Evolutionary conservation across 2,329 filamentous ascomycete species (phyloP).

Genomic region (Cladosporium phlei): DNA sequence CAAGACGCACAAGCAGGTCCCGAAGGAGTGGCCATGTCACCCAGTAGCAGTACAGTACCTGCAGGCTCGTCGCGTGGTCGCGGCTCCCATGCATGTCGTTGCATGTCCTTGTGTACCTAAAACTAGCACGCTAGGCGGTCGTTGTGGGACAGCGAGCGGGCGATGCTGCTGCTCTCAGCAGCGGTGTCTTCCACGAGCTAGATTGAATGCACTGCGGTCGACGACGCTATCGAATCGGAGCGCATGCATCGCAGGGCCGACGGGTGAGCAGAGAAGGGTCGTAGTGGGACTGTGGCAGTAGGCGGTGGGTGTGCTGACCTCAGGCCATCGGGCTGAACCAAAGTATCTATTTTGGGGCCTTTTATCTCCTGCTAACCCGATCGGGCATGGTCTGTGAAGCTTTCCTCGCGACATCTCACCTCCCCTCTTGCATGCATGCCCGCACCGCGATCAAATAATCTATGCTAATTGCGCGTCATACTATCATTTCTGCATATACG

Average conservation of each 20-base stretch:
- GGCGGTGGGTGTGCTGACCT: conserved; percentile 10
- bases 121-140: conserved; percentile 8
- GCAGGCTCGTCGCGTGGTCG: conserved; percentile 10
- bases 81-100: conserved; percentile 4
- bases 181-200: conserved; percentile 1
- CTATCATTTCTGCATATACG: background rate
- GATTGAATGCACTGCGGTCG: background rate
- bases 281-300: conserved; percentile 3
- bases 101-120: conserved; percentile 3
- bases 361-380: background rate
- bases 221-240: conserved; percentile 9
- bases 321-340: conserved; percentile 8
- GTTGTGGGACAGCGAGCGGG: background rate
- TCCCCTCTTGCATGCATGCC: background rate
- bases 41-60: conserved; percentile 7
- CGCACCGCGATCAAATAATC: conserved; percentile 2
- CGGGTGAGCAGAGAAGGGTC: conserved; percentile 2
- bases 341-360: conserved; percentile 10
- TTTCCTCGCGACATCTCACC: conserved; percentile 7
- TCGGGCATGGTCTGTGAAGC: background rate
- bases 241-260: background rate
- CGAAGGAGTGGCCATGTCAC: conserved; percentile 10
- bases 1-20: conserved; percentile 6
- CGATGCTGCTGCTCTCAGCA: conserved; percentile 11
- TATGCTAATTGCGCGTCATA: conserved; percentile 2